These are phyloP conservation scores for Clathrus columnatus DNA, from an alignment of 768 basidiomycete species.

Conservation along the genomic window DNA sequence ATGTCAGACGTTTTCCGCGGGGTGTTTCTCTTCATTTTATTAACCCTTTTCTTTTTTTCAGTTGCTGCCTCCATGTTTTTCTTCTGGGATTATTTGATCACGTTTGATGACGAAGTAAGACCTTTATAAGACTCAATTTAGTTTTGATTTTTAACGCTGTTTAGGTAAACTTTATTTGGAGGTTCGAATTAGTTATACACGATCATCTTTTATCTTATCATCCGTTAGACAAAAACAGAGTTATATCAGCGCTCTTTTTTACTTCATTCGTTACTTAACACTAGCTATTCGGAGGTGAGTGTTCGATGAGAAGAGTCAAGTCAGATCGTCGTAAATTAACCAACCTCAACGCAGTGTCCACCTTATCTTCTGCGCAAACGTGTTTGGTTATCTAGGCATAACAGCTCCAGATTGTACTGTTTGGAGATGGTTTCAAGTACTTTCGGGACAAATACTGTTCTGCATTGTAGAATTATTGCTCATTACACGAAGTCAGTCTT, in stretches of 20 bases:
- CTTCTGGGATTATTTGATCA: conserved; percentile 7
- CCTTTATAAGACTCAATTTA: not conserved
- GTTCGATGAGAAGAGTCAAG: not conserved
- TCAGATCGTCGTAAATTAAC: not conserved
- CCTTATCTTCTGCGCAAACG: conserved; percentile 4
- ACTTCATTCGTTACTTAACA: conserved; percentile 7
- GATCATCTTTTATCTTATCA: not conserved
- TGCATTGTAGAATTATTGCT: conserved; percentile 1
- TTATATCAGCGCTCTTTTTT: not conserved
- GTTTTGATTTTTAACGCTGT: not conserved
- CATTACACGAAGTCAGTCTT: not conserved
- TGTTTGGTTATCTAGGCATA: not conserved
- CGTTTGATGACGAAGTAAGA: conserved; percentile 5
- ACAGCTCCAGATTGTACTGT: not conserved
- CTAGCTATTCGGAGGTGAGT: conserved; percentile 3
- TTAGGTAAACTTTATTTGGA: conserved; percentile 2
- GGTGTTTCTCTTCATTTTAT: not conserved
- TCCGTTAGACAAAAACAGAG: not conserved
- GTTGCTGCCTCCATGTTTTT: conserved; percentile 5
- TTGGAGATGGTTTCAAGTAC: conserved; percentile 5
- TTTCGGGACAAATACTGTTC: conserved; percentile 3
- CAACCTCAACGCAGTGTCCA: not conserved
- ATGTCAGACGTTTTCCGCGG: not conserved
- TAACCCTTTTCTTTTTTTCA: not conserved
- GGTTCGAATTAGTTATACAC: not conserved